Conservation (phyloP, 2,329 filamentous ascomycete species). For the Huntiella moniliformis region DNA sequence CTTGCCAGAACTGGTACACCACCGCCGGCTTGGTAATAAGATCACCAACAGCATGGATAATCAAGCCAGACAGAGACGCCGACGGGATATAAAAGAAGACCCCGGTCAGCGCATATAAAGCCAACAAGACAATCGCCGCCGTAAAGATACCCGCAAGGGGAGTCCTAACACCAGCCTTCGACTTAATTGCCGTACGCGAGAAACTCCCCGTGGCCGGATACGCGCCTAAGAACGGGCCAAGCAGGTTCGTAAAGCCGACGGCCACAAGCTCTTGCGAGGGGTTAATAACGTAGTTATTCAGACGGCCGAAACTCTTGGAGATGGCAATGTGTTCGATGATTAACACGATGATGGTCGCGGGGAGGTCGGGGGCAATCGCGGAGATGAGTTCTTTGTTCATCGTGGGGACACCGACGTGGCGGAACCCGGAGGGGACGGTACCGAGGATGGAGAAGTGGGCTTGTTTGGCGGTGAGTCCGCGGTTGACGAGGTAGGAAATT, state of each 20-base stretch:
- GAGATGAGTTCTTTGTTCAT: conserved; percentile 48
- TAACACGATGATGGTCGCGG: conserved; percentile 76
- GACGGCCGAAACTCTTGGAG: conserved; percentile 61
- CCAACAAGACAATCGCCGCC: conserved; percentile 60
- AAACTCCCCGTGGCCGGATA: conserved; percentile 84
- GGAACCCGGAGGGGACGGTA: conserved; percentile 49
- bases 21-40: conserved; percentile 67
- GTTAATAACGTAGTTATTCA: conserved; percentile 67
- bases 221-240: conserved; percentile 61
- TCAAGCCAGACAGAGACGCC: conserved; percentile 58
- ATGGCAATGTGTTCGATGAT: conserved; percentile 70
- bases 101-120: conserved; percentile 63
- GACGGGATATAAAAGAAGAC: conserved; percentile 83
- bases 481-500: conserved; percentile 54
- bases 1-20: conserved; percentile 75
- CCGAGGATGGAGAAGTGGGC: conserved; percentile 47
- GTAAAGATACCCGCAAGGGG: conserved; percentile 76
- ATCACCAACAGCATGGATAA: conserved; percentile 80
- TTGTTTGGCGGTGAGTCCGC: conserved; percentile 31
- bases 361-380: conserved; percentile 52
- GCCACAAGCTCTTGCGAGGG: conserved; percentile 65
- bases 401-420: conserved; percentile 54
- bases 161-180: conserved; percentile 79
- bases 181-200: conserved; percentile 79
- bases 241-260: conserved; percentile 55